These are phyloP conservation scores for Alliaria petiolata DNA, from an alignment of 345 rosid species.

Conservation along the genomic window DNA sequence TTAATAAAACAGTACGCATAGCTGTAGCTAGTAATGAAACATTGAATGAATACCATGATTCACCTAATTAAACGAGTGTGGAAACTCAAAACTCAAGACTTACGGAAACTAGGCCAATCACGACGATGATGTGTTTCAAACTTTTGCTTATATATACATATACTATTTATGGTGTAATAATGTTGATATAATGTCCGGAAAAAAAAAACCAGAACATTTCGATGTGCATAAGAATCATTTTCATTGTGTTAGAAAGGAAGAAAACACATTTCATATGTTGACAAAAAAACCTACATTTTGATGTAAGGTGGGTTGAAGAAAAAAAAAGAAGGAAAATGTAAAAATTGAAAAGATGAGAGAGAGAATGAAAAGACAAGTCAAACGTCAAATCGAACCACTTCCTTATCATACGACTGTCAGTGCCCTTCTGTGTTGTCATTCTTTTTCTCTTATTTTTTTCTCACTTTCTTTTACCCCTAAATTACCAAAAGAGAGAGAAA, in stretches of 20 bases:
- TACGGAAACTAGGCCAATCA: constrained; percentile 19
- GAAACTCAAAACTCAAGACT: constrained; percentile 8
- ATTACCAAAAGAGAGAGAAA: constrained; percentile 14
- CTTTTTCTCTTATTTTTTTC: too few relatives aligned
- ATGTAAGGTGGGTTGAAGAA: neutral
- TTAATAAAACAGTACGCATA: neutral
- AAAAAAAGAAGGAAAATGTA: neutral
- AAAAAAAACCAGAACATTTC: neutral
- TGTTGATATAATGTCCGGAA: neutral
- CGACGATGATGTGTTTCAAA: neutral
- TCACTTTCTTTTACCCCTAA: constrained; percentile 7
- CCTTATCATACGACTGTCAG: constrained; percentile 98
- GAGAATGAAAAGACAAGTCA: constrained; percentile 90
- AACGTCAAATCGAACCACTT: constrained; percentile 88
- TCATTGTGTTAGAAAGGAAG: neutral
- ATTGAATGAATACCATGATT: neutral
- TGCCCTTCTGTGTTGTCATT: constrained; percentile 82
- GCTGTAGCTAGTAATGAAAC: neutral
- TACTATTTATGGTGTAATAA: neutral
- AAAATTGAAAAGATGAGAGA: constrained; percentile 2
- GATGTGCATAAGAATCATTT: neutral
- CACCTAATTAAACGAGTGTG: neutral
- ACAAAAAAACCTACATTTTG: neutral
- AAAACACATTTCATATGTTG: neutral
- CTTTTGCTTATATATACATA: neutral